Evolutionary conservation across 2,329 filamentous ascomycete species (phyloP), one percentile per base, ranked within the genome.

Genomic region (Metarhizium guizhouense): DNA sequence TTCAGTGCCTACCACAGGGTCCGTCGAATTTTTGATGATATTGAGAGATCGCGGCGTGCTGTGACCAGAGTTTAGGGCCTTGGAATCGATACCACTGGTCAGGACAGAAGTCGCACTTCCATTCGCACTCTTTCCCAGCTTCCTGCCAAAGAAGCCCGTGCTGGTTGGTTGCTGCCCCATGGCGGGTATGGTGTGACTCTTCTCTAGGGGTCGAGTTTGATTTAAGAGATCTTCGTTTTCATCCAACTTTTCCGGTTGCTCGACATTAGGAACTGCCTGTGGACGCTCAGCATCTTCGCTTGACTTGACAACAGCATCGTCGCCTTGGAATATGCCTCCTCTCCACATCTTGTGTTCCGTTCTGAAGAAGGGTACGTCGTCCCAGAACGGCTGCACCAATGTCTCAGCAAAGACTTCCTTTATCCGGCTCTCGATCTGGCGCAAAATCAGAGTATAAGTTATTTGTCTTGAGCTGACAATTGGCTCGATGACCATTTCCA

Each of bases 391-490:
- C 55, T 87, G 77, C 2, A 99, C 94, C 20, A 97, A 70, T 1
- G 91, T 96, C 72, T 99, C 94, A 10, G 88, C 89, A 58, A 99
- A 80, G 8, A 96, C 91, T 70, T 96, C 92, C 65, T 95, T 88
- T 68, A 99, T 96, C 52, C 91, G 82, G 65, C 88, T 95, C 71
- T 99, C 94, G 57, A 99, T 97, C 58, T 95, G 90, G 52, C 91
- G 84, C 13, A 97, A 79, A 55, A 99, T 94, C 57, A 96, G 82
- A 2, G 87, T 89, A 70, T 96, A 97, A 0, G 94, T 97, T 61
- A 99, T 96, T 68, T 97, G 93, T 56, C 93, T 84, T 14, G 91
- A 88, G 73, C 92, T 96, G 52, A 99, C 91, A 62, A 99, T 92
- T 3, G 94, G 94, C 68, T 97, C 91, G 47, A 97, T 90, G n/a